A percentile compares a stretch with the other conserved stretches of the same genome.
phyloP scores from a whole-genome alignment of 768 basidiomycete genomes.

The Lentinula guzmanii region DNA sequence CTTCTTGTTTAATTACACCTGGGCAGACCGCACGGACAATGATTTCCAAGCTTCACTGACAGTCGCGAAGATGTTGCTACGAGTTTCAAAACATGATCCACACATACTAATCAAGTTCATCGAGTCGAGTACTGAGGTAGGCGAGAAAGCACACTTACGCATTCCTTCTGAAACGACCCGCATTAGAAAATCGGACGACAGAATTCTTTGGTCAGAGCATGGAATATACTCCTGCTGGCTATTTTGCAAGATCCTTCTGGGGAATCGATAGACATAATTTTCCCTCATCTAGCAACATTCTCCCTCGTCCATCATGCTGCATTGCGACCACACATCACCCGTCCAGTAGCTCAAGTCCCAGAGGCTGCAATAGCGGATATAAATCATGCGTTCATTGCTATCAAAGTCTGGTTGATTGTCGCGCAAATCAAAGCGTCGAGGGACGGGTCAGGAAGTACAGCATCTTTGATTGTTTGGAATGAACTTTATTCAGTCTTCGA shows the following conservation, averaged over 20 bases:
- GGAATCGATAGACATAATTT: conserved; percentile 34
- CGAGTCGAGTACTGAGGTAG: conserved; percentile 30
- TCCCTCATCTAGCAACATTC: conserved; percentile 47
- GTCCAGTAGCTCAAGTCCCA: conserved; percentile 27
- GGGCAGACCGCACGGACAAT: conserved; percentile 40
- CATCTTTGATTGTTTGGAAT: conserved; percentile 56
- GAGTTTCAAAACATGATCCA: conserved; percentile 38
- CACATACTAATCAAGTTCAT: conserved; percentile 31
- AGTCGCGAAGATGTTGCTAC: conserved; percentile 47
- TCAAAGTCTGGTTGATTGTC: conserved; percentile 69
- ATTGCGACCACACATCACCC: conserved; percentile 31
- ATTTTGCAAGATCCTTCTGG: conserved; percentile 37
- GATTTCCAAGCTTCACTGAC: conserved; percentile 48
- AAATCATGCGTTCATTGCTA: conserved; percentile 61
- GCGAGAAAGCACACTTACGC: conserved; percentile 5
- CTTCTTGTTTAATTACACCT: conserved; percentile 46
- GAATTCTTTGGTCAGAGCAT: conserved; percentile 44
- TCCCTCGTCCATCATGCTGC: conserved; percentile 38
- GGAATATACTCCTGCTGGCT: conserved; percentile 59
- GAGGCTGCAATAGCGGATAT: conserved; percentile 50
- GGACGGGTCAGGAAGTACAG: conserved; percentile 21
- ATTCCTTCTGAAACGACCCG: background rate
- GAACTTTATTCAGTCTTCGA: conserved; percentile 74
- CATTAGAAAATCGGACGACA: conserved; percentile 27
- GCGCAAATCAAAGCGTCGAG: conserved; percentile 31